Conservation (phyloP, 2,329 filamentous ascomycete species). For the Colletotrichum sp. region DNA sequence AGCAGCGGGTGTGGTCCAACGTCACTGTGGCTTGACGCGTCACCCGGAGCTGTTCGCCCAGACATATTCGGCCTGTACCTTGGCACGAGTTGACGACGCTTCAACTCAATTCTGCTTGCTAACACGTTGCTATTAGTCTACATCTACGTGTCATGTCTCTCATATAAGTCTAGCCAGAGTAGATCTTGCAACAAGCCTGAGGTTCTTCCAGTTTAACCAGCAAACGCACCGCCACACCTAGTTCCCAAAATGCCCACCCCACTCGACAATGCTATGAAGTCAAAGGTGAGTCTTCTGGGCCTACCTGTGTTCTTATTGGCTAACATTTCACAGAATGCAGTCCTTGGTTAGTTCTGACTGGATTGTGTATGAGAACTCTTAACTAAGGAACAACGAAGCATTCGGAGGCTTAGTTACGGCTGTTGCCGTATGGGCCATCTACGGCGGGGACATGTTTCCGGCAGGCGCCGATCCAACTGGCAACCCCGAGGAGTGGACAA, state of each 20-base stretch:
- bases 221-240: neutral
- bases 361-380: too few species aligned
- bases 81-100: slow-evolving; percentile 6
- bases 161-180: neutral
- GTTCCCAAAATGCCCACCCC: slow-evolving; percentile 67
- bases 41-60: neutral
- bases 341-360: slow-evolving; percentile 1
- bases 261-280: slow-evolving; percentile 72
- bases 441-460: slow-evolving; percentile 86
- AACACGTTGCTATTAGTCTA: slow-evolving; percentile 8
- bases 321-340: slow-evolving; percentile 5
- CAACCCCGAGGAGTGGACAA: slow-evolving; percentile 74
- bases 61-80: neutral
- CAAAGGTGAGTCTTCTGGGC: slow-evolving; percentile 59
- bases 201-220: neutral
- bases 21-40: slow-evolving; percentile 21
- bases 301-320: slow-evolving; percentile 1
- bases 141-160: neutral
- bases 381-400: slow-evolving; percentile 49
- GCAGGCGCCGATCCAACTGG: slow-evolving; percentile 77
- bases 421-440: slow-evolving; percentile 83
- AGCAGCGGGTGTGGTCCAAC: neutral
- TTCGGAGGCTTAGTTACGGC: slow-evolving; percentile 85
- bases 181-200: neutral
- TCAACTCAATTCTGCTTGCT: neutral